phyloP scores from a whole-genome alignment of 495 filamentous ascomycete genomes.

The Hypoxylon crocopeplum region DNA sequence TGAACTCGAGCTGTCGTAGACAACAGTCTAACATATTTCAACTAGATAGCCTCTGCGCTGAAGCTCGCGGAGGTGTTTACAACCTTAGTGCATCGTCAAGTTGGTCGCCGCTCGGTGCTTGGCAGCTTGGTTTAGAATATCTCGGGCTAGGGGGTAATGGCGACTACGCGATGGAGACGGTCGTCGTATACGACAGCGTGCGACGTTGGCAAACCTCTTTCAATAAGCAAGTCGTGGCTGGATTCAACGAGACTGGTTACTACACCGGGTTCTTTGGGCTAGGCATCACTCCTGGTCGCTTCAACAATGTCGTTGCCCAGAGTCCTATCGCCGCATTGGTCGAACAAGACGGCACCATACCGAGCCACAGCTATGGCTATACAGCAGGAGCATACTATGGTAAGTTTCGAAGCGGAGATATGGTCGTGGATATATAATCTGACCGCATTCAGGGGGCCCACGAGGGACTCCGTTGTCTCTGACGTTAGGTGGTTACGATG shows the following conservation, averaged over 20 bases:
- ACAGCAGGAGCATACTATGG: conserved; percentile 72
- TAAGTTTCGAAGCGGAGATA: conserved; percentile 25
- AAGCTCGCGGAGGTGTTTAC: conserved; percentile 62
- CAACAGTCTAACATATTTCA: conserved; percentile 28
- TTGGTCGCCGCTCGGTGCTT: conserved; percentile 63
- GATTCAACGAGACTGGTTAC: conserved; percentile 61
- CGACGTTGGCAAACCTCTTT: conserved; percentile 50
- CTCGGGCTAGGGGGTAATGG: conserved; percentile 59
- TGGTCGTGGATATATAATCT: conserved; percentile 16
- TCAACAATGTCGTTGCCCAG: conserved; percentile 46
- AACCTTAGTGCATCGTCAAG: conserved; percentile 56
- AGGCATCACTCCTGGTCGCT: conserved; percentile 53
- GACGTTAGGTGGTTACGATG: conserved; percentile 70
- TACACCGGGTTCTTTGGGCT: conserved; percentile 67
- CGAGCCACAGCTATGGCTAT: conserved; percentile 70
- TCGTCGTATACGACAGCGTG: conserved; percentile 53
- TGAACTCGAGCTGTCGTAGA: neutral
- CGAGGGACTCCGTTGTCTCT: conserved; percentile 62
- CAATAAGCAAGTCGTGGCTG: conserved; percentile 58
- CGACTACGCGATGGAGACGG: conserved; percentile 66
- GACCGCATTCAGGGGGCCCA: conserved; percentile 39
- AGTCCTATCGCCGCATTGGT: conserved; percentile 52
- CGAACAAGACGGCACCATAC: conserved; percentile 58
- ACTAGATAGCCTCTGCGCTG: conserved; percentile 47
- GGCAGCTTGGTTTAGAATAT: conserved; percentile 60